phyloP scores from a whole-genome alignment of 257 asterid species.

The Apocynum venetum region DNA sequence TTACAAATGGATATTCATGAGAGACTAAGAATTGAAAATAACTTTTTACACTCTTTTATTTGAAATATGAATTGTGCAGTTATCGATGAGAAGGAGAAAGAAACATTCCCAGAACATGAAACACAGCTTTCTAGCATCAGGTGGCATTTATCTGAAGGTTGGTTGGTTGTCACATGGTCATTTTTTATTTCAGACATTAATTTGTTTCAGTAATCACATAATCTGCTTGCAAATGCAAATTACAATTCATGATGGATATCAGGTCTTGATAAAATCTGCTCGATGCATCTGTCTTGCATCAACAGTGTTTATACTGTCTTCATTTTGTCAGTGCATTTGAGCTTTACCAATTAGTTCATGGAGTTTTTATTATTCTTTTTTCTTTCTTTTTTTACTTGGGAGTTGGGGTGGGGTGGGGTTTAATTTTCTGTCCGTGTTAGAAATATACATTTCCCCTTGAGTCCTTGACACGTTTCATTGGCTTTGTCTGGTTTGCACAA shows the following conservation, averaged over 20 bases:
- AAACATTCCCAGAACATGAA: constrained; percentile 70
- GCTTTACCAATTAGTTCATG: not conserved
- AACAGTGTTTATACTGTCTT: too few species aligned
- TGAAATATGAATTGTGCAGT: constrained; percentile 50
- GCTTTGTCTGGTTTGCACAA: not conserved
- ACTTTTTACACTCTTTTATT: constrained; percentile 26
- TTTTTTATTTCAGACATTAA: not conserved
- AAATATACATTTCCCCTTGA: too few species aligned
- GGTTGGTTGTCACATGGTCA: not conserved
- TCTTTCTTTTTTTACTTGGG: too few species aligned
- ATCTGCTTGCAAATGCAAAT: too few species aligned
- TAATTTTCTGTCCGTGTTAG: too few species aligned
- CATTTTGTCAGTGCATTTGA: not conserved
- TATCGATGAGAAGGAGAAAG: constrained; percentile 85
- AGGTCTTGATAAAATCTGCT: too few species aligned
- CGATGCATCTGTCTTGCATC: too few species aligned
- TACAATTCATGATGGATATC: too few species aligned
- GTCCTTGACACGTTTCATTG: too few species aligned
- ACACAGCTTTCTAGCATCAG: constrained; percentile 83
- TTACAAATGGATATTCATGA: not conserved
- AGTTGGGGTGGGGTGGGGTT: too few species aligned
- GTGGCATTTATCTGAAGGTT: constrained; percentile 96
- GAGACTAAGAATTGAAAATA: constrained; percentile 10
- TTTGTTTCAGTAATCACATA: too few species aligned
- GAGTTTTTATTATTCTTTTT: too few species aligned